Base-by-base conservation (phyloP, 257 asterid genomes). In the Galeopsis tetrahit region DNA sequence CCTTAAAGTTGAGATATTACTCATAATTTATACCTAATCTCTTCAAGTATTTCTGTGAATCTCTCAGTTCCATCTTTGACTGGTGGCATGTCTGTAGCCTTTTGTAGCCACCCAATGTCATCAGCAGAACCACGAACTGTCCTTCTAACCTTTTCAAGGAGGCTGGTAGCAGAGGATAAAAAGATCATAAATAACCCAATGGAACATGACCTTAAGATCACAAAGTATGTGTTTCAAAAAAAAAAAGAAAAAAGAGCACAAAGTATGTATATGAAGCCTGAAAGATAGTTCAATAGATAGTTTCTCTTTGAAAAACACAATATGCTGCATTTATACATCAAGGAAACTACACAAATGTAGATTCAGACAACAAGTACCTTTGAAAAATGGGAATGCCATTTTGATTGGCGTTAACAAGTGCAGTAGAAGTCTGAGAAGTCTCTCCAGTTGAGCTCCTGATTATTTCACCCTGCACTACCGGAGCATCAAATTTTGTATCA, bases 61-160 rank as follows among this genome's bases (percentile, higher is more conserved):
- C 95, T 87, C 75, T 72, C 90, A 71, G 97, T 87, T 65, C 97
- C 93, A 80, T 92, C 97, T 80, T 88, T 94, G 59, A 92, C 94
- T 1, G 97, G 96, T 55, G 99, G 99, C 95, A 90, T 83, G 77
- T 88, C 83, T 10, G 89, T 48, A 75, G 80, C 91, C 68, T 75
- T 85, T 59, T 84, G 96, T 76, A 95, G 74, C 99, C 99, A 95
- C 60, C 98, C 99, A 52, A 92, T 95, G 87, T 95, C 98, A 81
- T 88, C 90, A 68, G 98, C 99, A 38, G 99, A 92, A 69, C 99
- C 99, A 17, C 81, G 98, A 75, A 95, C 90, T n/a, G 99, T 95
- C 84, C 75, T 88, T 83, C 84, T 86, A 66, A 95, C 97, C 80
- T 86, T 82, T 66, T 82, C 91, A 78, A 86, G 57, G 69, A 86